Percentiles rank a stretch among this genome's conserved stretches.
Conservation (phyloP, 257 asterid species). For the Solanum microdontum region DNA sequence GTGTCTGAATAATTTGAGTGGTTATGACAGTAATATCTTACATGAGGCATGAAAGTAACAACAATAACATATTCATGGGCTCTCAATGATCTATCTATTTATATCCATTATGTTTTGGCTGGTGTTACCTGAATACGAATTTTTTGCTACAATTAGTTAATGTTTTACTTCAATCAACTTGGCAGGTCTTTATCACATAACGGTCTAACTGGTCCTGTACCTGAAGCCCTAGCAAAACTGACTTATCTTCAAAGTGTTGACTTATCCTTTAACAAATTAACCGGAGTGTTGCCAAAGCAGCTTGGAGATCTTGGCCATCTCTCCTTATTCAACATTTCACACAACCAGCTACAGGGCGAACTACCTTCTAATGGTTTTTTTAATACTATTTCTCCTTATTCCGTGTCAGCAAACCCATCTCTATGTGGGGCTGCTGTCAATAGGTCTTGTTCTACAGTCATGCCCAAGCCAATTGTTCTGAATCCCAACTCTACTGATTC, state of each 20-base stretch:
- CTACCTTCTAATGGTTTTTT: conserved; percentile 67
- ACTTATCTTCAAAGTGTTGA: conserved; percentile 43
- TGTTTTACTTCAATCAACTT: conserved; percentile 6
- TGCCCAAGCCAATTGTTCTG: conserved; percentile 88
- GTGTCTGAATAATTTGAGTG: not conserved
- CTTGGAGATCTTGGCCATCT: conserved; percentile 57
- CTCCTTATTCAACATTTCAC: conserved; percentile 65
- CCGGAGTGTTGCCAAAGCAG: conserved; percentile 63
- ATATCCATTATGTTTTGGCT: not conserved
- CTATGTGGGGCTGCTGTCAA: conserved; percentile 74
- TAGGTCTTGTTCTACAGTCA: conserved; percentile 45
- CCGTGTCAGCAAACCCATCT: conserved; percentile 59
- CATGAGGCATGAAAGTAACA: not conserved
- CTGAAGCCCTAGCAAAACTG: conserved; percentile 49
- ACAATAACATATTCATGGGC: not conserved
- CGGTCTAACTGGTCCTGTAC: conserved; percentile 49
- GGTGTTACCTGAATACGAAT: not conserved
- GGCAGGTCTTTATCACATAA: conserved; percentile 63
- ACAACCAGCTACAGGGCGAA: conserved; percentile 77
- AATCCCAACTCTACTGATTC: conserved; percentile 71
- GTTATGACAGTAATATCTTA: not conserved
- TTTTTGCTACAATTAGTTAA: not conserved
- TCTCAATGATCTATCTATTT: not conserved
- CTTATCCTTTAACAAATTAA: conserved; percentile 66
- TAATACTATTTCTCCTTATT: conserved; percentile 64